Evolutionary conservation across 2,329 filamentous ascomycete species (phyloP), one percentile per base, ranked within the genome.

Genomic region (Epichloe festucae): DNA sequence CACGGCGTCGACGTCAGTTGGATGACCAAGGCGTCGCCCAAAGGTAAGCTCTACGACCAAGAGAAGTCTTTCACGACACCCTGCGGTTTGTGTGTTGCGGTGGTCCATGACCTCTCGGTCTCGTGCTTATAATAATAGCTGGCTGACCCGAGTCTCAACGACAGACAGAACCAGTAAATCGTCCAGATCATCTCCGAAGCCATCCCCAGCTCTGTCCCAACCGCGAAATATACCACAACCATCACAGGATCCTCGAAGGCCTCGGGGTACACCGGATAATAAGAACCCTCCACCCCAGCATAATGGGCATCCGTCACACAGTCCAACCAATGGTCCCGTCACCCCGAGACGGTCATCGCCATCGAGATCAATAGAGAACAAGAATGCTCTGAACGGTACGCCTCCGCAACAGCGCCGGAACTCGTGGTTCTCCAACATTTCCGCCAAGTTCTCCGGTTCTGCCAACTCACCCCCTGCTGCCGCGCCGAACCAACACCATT

Each of bases 371-470:
- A 57, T 65, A 54, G 68, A 70, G 10, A 68, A 64, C 52, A 59
- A 60, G 40, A 53, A 41, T 38, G 54, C 56, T 21, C 54, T 59
- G 50, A 57, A 58, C 51, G 59, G 63, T 52, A 62, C 68, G 39
- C 67, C 71, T 2, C 66, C 71, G 7, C 70, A 73, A 46, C 74
- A 73, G 45, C 74, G 80, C 50, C 78, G 89, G 57, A 84, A 82
- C 55, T 95, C 90, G 14, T 98, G 93, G 93, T 90, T 97, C 62
- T 88, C 87, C 52, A 95, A 82, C 63, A 81, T 97, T 58, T 94
- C 89, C 57, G 91, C 88, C 58, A 96, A 95, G 65, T 95, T 97
- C 70, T 89, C 87, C 3, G 82, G 81, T 31, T 72, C 72, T 17
- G 66, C 75, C 56, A 65, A 56, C 55, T 65, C 60, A n/a, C 57